These are phyloP conservation scores for Centrapalus pauciflorus DNA, from an alignment of 129 eudicot species.

Conservation along the genomic window DNA sequence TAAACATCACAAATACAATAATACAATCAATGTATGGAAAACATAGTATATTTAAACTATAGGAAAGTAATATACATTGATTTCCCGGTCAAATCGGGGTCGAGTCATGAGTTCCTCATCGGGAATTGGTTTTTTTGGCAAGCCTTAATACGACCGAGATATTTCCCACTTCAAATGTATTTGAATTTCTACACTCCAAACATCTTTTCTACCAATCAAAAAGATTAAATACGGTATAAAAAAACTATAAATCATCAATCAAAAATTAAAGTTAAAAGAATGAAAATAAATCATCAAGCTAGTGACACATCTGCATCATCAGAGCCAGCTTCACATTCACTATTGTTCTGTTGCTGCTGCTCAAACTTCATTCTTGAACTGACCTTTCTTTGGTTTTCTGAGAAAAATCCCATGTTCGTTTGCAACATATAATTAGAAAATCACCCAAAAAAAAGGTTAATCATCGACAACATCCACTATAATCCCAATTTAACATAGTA, in stretches of 20 bases:
- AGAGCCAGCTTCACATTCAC: constrained; percentile 54
- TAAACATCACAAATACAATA: too few species aligned
- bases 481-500: not conserved
- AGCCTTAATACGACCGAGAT: too few species aligned
- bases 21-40: too few species aligned
- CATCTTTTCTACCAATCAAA: not conserved
- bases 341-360: constrained; percentile 27
- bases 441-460: not conserved
- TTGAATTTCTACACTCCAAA: too few species aligned
- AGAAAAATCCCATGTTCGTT: not conserved
- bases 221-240: not conserved
- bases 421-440: not conserved
- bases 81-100: too few species aligned
- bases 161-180: too few species aligned
- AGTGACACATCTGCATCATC: constrained; percentile 39
- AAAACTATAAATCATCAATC: constrained; percentile 1
- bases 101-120: too few species aligned
- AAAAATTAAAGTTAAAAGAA: not conserved
- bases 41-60: too few species aligned
- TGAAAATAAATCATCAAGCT: constrained; percentile 25
- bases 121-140: too few species aligned
- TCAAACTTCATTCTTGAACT: constrained; percentile 49
- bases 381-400: constrained; percentile 56
- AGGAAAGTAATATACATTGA: too few species aligned
- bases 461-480: not conserved